Conservation (phyloP, 768 basidiomycete genomes). For the Amanita molliuscula region DNA sequence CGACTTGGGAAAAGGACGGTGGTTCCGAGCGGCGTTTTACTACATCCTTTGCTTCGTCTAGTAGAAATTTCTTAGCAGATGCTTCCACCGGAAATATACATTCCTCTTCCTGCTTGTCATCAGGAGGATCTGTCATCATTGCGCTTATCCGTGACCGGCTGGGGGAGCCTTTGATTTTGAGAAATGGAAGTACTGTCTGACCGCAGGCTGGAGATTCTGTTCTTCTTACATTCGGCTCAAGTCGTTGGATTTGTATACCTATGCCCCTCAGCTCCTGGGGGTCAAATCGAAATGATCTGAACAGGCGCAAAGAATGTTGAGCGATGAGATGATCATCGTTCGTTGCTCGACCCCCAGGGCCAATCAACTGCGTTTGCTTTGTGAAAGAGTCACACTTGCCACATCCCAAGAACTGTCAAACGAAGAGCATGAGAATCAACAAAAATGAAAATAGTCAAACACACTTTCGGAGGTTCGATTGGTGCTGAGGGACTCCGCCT, state of each 20-base stretch:
- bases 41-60: neutral
- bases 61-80: neutral
- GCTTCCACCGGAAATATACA: neutral
- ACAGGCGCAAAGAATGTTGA: constrained; percentile 64
- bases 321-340: constrained; percentile 66
- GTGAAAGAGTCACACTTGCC: constrained; percentile 77
- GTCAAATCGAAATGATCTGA: constrained; percentile 67
- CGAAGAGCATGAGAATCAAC: neutral
- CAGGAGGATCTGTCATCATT: neutral
- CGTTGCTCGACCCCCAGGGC: constrained; percentile 57
- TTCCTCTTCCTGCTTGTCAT: neutral
- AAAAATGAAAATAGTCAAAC: constrained; percentile 6
- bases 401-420: constrained; percentile 77
- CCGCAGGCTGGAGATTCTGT: constrained; percentile 21
- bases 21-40: constrained; percentile 23
- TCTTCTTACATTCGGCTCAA: constrained; percentile 41
- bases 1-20: constrained; percentile 71
- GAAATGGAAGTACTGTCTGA: constrained; percentile 58
- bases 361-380: constrained; percentile 55
- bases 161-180: neutral
- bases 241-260: constrained; percentile 83
- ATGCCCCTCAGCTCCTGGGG: constrained; percentile 86
- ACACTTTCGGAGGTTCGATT: constrained; percentile 82
- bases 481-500: constrained; percentile 80
- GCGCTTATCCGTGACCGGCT: neutral